Evolutionary conservation across 306 rosid genomes (phyloP).

Genomic region (Lithocarpus polystachyus): DNA sequence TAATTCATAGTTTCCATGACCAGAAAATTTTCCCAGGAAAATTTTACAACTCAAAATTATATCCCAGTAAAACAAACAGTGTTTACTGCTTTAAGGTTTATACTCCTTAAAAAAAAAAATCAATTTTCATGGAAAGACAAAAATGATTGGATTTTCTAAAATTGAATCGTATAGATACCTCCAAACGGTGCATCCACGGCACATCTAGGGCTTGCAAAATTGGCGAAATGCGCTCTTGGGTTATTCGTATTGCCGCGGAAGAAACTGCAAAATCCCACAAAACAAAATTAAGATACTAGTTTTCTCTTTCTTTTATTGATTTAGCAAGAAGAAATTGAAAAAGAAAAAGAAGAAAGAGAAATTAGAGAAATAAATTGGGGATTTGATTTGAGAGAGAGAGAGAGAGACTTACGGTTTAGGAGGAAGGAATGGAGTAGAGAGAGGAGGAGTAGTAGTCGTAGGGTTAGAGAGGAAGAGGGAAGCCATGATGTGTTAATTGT

Average conservation of each 20-base stretch:
- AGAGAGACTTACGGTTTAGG: slow-evolving; percentile 44
- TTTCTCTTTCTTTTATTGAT: no score
- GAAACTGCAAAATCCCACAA: slow-evolving; percentile 30
- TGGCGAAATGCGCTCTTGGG: background rate
- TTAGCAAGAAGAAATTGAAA: background rate
- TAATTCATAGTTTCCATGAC: background rate
- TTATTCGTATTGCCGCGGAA: slow-evolving; percentile 32
- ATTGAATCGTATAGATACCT: slow-evolving; percentile 35
- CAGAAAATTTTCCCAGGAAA: background rate
- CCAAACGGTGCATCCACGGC: slow-evolving; percentile 69
- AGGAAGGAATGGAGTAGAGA: slow-evolving; percentile 51
- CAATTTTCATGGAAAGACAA: background rate
- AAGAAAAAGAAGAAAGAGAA: background rate
- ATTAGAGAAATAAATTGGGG: no score
- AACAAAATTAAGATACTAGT: background rate
- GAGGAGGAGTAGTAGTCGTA: slow-evolving; percentile 18
- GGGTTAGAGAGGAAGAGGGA: slow-evolving; percentile 53
- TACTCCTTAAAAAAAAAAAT: background rate
- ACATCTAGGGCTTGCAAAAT: slow-evolving; percentile 42
- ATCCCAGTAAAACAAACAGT: background rate
- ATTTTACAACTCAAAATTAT: background rate
- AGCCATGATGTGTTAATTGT: slow-evolving; percentile 36
- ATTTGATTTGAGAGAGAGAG: background rate
- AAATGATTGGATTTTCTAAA: background rate
- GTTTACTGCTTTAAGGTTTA: background rate